Conservation (phyloP, 352 stramenopile genomes). For the Globisporangium middletonii region DNA sequence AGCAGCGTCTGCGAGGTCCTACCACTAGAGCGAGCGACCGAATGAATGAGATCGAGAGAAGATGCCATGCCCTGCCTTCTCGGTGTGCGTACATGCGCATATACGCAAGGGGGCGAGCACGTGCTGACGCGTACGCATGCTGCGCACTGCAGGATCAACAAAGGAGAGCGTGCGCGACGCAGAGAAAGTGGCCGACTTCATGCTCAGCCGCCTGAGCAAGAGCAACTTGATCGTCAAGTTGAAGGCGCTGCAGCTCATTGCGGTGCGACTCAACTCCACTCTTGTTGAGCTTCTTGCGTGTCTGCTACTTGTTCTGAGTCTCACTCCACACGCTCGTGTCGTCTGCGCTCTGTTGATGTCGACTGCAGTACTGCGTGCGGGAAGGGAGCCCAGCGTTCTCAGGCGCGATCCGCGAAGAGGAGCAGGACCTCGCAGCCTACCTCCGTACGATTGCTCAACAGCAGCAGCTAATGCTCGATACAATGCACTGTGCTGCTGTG, state of each 20-base stretch:
- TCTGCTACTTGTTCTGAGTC: not conserved
- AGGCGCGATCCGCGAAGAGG: slow-evolving; percentile 56
- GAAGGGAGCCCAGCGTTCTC: slow-evolving; percentile 59
- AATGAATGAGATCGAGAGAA: not conserved
- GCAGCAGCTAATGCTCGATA: too few relatives aligned
- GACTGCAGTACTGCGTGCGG: slow-evolving; percentile 68
- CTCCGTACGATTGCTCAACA: slow-evolving; percentile 38
- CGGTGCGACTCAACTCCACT: slow-evolving; percentile 26
- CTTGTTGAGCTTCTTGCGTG: too few relatives aligned
- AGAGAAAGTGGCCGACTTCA: slow-evolving; percentile 76
- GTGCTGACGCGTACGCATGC: not conserved
- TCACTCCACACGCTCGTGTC: not conserved
- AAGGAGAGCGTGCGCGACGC: slow-evolving; percentile 58
- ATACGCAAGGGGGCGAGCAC: not conserved
- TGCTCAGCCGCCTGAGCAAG: slow-evolving; percentile 69
- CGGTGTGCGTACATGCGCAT: slow-evolving; percentile 1
- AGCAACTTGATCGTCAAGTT: slow-evolving; percentile 83
- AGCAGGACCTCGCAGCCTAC: slow-evolving; percentile 62
- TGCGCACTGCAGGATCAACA: slow-evolving; percentile 30
- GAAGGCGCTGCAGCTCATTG: slow-evolving; percentile 83
- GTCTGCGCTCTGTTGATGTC: not conserved
- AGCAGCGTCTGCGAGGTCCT: too few relatives aligned
- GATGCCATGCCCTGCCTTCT: not conserved
- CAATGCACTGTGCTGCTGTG: not conserved
- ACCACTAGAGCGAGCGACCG: not conserved